Evolutionary conservation across 148 eudicot genomes (phyloP).

Genomic region (Heliamphora exappendiculata): DNA sequence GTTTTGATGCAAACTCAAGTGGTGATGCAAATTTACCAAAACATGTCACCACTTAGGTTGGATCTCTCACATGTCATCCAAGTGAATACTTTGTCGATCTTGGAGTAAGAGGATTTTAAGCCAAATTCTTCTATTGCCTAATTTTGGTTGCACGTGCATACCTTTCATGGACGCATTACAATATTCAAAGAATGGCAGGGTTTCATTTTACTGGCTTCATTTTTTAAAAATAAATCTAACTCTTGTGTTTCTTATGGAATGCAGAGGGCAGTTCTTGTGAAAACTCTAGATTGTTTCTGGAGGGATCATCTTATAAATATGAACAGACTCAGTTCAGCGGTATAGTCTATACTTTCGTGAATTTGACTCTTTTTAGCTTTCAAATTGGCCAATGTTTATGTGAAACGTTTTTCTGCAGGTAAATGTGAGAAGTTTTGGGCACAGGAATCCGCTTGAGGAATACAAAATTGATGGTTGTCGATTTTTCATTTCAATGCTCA

Average conservation of each 20-base stretch:
- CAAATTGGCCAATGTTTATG: constrained; percentile 13
- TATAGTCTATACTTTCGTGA: constrained; percentile 13
- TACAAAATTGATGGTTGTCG: constrained; percentile 98
- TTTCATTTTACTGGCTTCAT: background rate
- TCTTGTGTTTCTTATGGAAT: constrained; percentile 16
- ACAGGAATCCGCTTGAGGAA: constrained; percentile 94
- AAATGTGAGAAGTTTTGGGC: constrained; percentile 94
- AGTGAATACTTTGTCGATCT: background rate
- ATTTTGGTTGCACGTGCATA: background rate
- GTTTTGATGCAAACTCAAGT: background rate
- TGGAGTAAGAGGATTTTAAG: background rate
- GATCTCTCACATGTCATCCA: background rate
- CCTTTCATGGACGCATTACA: background rate
- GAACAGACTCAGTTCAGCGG: constrained; percentile 95
- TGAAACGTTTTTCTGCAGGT: constrained; percentile 43
- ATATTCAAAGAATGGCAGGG: background rate
- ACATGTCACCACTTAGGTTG: background rate
- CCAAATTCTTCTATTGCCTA: background rate
- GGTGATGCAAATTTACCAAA: background rate
- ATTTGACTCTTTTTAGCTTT: background rate
- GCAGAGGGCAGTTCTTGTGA: constrained; percentile 78
- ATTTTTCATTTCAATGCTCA: constrained; percentile 95
- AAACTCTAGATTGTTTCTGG: constrained; percentile 93
- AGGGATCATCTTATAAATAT: constrained; percentile 97
- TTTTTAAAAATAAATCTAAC: background rate